Conservation (phyloP, 2,329 filamentous ascomycete genomes). For the Xylaria sp. region DNA sequence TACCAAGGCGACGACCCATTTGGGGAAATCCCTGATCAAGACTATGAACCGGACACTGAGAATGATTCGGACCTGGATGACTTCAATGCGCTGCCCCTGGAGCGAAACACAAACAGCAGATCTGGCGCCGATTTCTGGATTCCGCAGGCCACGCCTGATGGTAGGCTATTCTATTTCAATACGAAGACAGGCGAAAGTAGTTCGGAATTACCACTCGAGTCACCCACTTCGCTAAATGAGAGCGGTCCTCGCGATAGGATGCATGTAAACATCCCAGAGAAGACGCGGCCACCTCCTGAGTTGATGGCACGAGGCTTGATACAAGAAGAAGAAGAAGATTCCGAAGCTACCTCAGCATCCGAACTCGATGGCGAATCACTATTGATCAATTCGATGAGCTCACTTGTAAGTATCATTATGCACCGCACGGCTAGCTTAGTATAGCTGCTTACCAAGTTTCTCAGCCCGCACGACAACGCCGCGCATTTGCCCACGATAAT, state of each 20-base stretch:
- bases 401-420: constrained; percentile 66
- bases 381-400: constrained; percentile 75
- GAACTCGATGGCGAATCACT: constrained; percentile 83
- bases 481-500: constrained; percentile 72
- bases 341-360: constrained; percentile 82
- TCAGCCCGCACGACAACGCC: constrained; percentile 68
- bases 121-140: constrained; percentile 98
- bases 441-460: constrained; percentile 39
- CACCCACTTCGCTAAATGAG: constrained; percentile 82
- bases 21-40: constrained; percentile 72
- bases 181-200: constrained; percentile 95
- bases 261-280: constrained; percentile 88
- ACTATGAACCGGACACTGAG: constrained; percentile 74
- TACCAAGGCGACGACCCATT: constrained; percentile 71
- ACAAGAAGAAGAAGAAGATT: constrained; percentile 90
- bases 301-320: constrained; percentile 86
- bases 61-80: constrained; percentile 72
- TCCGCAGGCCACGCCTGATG: constrained; percentile 93
- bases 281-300: constrained; percentile 88
- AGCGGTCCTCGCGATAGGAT: constrained; percentile 88
- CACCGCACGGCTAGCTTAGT: constrained; percentile 14
- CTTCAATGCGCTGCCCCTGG: constrained; percentile 69
- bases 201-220: constrained; percentile 93
- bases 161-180: constrained; percentile 96
- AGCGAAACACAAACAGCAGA: constrained; percentile 60